Evolutionary conservation across 1,139 yeast genomes (phyloP), one percentile per base, ranked within the genome.

Genomic region (Neolecta irregularis): DNA sequence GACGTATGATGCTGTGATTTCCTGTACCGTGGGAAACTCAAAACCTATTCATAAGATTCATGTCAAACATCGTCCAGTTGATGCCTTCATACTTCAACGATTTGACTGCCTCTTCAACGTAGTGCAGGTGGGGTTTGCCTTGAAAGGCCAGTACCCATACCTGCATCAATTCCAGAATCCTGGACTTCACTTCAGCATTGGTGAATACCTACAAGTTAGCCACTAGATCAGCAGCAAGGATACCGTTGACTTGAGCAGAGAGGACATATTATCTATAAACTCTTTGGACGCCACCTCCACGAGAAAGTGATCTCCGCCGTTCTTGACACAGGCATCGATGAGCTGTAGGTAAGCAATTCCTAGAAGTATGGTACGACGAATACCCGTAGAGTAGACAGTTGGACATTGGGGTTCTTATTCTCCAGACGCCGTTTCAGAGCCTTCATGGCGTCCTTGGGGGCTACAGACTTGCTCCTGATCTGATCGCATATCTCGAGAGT

Each of bases 401-500:
- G 78, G 21, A 74, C 68, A 54, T 83, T 83, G 5, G 95, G 93
- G 46, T 70, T 67, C 13, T 70, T 66, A 41, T 67, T 61, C 20
- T 74, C 61, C 26, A 85, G 59, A 34, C 95, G 64, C 46, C 74
- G 75, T 60, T 81, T 83, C 43, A 88, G 58, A 12, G 75, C 61
- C 44, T 92, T 60, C 92, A 85, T 78, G 32, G 93, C 81, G 44
- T 76, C 88, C 49, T 72, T 76, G 3, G 95, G 69, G 1, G 75
- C 67, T n/a, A 81, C 70, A 43, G 77, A 72, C 51, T 83, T 83
- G 37, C 92, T 74, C 46, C 95, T 66, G 34, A 88, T 80, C 35
- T 74, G 53, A 56, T 88, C 99, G 37, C 94, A 79, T 40, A 88
- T 70, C 52, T 88, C 98, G 43, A 88, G 62, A 6, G 91, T 85